phyloP scores from a whole-genome alignment of 257 asterid genomes.

The Dorcoceras hygrometricum region DNA sequence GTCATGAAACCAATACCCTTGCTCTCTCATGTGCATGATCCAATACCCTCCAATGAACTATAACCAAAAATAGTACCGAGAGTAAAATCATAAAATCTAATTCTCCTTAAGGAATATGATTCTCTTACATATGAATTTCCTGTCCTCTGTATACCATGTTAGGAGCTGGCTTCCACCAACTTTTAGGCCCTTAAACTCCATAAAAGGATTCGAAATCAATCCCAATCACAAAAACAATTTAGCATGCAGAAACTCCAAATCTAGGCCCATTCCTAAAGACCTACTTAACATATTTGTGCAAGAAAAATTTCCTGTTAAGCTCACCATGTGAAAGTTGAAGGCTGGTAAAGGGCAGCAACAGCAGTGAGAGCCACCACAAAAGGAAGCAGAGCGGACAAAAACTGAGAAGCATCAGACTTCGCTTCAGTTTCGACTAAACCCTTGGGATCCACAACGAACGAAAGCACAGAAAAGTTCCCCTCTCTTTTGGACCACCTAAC shows the following conservation, averaged over 20 bases:
- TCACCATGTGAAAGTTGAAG: slow-evolving; percentile 94
- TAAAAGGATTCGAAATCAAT: too few species aligned
- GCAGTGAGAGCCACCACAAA: slow-evolving; percentile 91
- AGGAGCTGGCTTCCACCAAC: too few species aligned
- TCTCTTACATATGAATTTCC: too few species aligned
- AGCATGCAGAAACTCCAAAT: slow-evolving; percentile 11
- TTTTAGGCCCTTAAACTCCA: too few species aligned
- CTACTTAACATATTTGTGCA: background rate
- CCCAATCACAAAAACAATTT: slow-evolving; percentile 2
- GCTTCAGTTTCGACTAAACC: slow-evolving; percentile 36
- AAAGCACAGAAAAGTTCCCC: slow-evolving; percentile 70
- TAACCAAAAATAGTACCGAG: too few species aligned
- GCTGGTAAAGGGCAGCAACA: slow-evolving; percentile 77
- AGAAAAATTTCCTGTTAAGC: background rate
- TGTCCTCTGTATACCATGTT: too few species aligned
- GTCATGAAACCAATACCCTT: too few species aligned
- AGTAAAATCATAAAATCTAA: background rate
- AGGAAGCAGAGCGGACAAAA: slow-evolving; percentile 78
- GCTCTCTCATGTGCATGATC: too few species aligned
- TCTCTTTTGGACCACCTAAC: slow-evolving; percentile 81
- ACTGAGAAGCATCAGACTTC: slow-evolving; percentile 56
- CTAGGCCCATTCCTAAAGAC: too few species aligned
- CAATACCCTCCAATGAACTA: too few species aligned
- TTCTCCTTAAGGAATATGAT: too few species aligned
- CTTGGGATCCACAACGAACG: slow-evolving; percentile 55